Evolutionary conservation across 2,329 filamentous ascomycete species (phyloP), one percentile per base, ranked within the genome.

Genomic region (Endothia cerciana): DNA sequence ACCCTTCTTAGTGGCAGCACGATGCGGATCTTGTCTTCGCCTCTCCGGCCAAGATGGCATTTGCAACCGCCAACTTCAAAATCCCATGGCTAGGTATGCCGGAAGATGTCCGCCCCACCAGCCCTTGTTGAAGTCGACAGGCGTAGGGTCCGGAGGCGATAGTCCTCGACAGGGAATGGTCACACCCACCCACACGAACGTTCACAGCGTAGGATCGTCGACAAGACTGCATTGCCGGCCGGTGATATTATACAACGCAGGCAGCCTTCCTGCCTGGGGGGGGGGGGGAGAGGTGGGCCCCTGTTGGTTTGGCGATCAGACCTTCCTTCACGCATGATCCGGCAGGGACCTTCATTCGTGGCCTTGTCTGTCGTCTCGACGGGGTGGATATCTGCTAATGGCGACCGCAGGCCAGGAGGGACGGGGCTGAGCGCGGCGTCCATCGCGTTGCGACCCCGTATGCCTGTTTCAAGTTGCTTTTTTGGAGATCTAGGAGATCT

Each of bases 1-100:
- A 63, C 62, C 53, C 22, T 38, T 63, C 28, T 30, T 58, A 58
- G 53, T 36, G 22, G 53, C 55, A 58, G 57, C 33, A 36, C 64
- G 25, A 62, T 55, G 43, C 43, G 60, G 51, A 51, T 47, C 60
- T 58, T 63, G 40, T 60, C 43, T 36, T 58, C 19, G 53, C 30
- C 41, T 45, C 25, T 25, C 57, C 13, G 43, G 43, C 4, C 17
- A 47, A 25, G 40, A 60, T 60, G 41, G 58, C 43, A 47, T 60
- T 60, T 47, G 22, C 41, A 60, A 33, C 30, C 11, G 19, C 58
- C 41, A 51, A 19, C 19, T 30, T 25, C 15, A 15, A 41, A 61
- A 53, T 61, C 59, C 59, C 59, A 61, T 61, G 58, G 41, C 41
- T 47, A 25, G 25, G 28, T 7, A 45, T 36, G 22, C 57, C 57